phyloP scores from a whole-genome alignment of 306 rosid genomes.

The Quercus glauca region DNA sequence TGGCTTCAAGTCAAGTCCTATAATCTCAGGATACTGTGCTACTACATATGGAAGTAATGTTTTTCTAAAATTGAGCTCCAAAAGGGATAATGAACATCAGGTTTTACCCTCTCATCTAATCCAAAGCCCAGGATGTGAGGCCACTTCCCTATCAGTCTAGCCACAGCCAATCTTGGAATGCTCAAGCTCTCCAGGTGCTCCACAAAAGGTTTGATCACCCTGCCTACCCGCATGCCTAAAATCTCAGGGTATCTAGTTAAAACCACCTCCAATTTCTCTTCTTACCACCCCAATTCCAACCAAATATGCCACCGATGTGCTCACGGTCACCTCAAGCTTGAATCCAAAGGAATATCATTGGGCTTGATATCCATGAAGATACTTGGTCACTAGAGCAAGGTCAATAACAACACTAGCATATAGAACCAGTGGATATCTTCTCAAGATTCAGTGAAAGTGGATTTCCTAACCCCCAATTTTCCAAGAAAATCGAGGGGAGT shows the following conservation, averaged over 20 bases:
- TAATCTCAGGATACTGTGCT: constrained; percentile 79
- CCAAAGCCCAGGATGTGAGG: constrained; percentile 90
- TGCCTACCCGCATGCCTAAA: constrained; percentile 93
- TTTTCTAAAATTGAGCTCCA: constrained; percentile 63
- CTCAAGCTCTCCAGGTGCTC: constrained; percentile 79
- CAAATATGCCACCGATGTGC: constrained; percentile 90
- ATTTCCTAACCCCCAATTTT: constrained; percentile 83
- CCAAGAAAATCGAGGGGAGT: constrained; percentile 94
- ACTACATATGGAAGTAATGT: constrained; percentile 64
- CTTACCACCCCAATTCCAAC: constrained; percentile 89
- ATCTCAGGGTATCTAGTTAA: constrained; percentile 82
- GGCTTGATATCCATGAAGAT: constrained; percentile 91
- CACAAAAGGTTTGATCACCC: constrained; percentile 86
- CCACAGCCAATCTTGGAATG: constrained; percentile 80
- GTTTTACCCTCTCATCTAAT: constrained; percentile 71
- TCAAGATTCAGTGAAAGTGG: constrained; percentile 70
- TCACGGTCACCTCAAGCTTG: constrained; percentile 98
- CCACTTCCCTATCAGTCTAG: constrained; percentile 80
- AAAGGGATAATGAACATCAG: constrained; percentile 61
- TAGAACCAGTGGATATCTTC: constrained; percentile 85
- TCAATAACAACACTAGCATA: constrained; percentile 95
- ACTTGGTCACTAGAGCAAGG: constrained; percentile 73
- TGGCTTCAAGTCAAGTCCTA: constrained; percentile 67
- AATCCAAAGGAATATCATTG: constrained; percentile 76
- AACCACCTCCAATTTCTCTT: constrained; percentile 77